These are phyloP conservation scores for Bretschneidera sinensis DNA, from an alignment of 345 rosid species.

Conservation along the genomic window DNA sequence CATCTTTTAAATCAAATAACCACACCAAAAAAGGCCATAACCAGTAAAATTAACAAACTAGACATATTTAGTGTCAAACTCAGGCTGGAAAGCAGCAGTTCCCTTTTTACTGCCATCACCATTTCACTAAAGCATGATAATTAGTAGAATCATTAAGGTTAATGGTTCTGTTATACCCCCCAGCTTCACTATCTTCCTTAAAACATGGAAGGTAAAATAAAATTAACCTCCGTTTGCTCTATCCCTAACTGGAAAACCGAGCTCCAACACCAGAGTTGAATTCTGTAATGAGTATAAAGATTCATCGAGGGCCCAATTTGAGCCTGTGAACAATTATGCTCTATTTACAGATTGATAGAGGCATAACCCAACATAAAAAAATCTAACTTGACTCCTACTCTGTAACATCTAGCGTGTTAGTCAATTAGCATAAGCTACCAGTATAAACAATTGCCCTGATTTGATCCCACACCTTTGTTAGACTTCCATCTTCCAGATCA, in stretches of 20 bases:
- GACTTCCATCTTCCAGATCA: slow-evolving; percentile 46
- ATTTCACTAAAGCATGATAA: slow-evolving; percentile 20
- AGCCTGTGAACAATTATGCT: slow-evolving; percentile 47
- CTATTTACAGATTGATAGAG: slow-evolving; percentile 65
- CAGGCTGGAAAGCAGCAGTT: slow-evolving; percentile 26
- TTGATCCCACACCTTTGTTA: slow-evolving; percentile 25
- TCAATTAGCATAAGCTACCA: slow-evolving; percentile 27
- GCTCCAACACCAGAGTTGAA: slow-evolving; percentile 57
- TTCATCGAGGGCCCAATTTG: slow-evolving; percentile 30
- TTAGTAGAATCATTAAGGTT: slow-evolving; percentile 19
- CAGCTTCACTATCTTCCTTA: slow-evolving; percentile 32
- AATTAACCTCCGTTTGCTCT: slow-evolving; percentile 55
- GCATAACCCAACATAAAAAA: slow-evolving; percentile 34
- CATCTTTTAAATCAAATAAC: slow-evolving; percentile 17
- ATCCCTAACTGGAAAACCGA: slow-evolving; percentile 54
- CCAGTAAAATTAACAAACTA: slow-evolving; percentile 21
- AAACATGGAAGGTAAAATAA: slow-evolving; percentile 39
- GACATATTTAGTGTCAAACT: slow-evolving; percentile 21
- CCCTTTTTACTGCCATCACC: slow-evolving; percentile 23
- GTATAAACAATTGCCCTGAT: slow-evolving; percentile 44
- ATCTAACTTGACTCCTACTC: slow-evolving; percentile 28
- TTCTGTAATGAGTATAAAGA: slow-evolving; percentile 41
- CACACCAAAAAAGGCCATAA: slow-evolving; percentile 22
- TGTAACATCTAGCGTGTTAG: slow-evolving; percentile 40
- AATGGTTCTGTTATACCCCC: slow-evolving; percentile 19